These are phyloP conservation scores for Rhytidiadelphus loreus DNA, from an alignment of 225 moss, liverwort and hornwort species.

Conservation along the genomic window DNA sequence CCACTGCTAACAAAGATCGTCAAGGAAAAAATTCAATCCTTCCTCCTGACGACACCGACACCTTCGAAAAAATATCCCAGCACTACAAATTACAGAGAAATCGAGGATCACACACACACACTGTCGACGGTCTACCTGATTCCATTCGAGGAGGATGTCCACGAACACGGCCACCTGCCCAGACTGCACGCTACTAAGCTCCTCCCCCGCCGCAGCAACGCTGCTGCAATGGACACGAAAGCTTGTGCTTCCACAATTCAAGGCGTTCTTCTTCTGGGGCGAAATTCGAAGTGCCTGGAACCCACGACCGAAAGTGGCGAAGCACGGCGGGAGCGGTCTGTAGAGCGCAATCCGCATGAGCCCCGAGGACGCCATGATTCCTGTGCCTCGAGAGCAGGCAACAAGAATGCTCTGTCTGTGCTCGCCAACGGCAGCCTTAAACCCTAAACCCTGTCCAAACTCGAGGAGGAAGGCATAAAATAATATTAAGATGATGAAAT, in stretches of 20 bases:
- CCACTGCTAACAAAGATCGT: background rate
- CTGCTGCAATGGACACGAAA: background rate
- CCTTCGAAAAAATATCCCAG: background rate
- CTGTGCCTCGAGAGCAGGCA: background rate
- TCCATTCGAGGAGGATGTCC: constrained; percentile 81
- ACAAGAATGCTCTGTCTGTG: background rate
- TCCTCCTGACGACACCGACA: background rate
- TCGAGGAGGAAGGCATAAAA: background rate
- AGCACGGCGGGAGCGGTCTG: background rate
- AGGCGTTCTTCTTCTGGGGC: background rate
- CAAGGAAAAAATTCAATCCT: background rate
- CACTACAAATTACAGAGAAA: background rate
- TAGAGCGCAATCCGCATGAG: constrained; percentile 15
- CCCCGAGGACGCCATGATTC: constrained; percentile 7
- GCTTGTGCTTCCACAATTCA: background rate
- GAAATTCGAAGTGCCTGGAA: background rate
- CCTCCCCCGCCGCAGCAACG: constrained; percentile 4
- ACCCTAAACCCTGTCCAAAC: constrained; percentile 1
- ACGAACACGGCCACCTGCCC: constrained; percentile 69
- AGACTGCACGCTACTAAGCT: constrained; percentile 38
- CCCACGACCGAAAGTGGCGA: background rate
- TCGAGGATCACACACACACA: background rate
- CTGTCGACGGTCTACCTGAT: constrained; percentile 29
- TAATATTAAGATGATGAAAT: background rate
- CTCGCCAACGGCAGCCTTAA: background rate